Evolutionary conservation across 1,139 yeast genomes (phyloP), one percentile per base, ranked within the genome.

Genomic region (Arxiozyma slooffiae): DNA sequence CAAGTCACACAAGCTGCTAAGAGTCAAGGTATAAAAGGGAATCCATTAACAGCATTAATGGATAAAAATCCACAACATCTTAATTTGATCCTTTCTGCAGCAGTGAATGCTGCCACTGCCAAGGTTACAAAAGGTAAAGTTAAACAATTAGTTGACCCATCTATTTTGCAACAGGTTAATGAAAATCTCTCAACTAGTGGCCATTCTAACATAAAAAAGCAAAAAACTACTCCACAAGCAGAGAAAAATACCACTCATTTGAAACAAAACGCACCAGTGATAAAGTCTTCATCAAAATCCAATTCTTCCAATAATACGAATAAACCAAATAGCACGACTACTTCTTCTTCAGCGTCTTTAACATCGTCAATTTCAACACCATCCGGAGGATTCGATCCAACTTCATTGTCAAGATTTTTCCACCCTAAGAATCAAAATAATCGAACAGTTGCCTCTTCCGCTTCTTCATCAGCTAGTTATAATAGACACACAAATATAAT

Each of bases 61-160:
- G 95, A 88, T 54, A 84, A 84, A 60, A 90, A 92, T 52, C 96
- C 96, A 1, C 86, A 83, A 54, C 95, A 87, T 65, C 80, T 89
- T 51, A 86, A 92, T 52, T 81, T 82, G 63, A 83, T 89, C 53
- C 72, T 89, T 58, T 90, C 87, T 36, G 85, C 86, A 50, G 95
- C 95, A 0, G 78, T 87, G 60, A 83, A 86, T 56, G 86, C 86
- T 50, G 85, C 89, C 0, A 83, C 88, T 34, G 78, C 78, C 50
- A 87, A 84, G 56, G 76, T 76, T 2, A 76, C 80, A 0, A 74
- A 75, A 51, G 75, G 75, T 37, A 64, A 70, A 52, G 63, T 70
- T 9, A 70, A 67, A 49, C 70, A 69, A 38, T 65, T 72, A 44
- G 68, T 71, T n/a, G 58, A 58, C 38, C 53, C 67, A 44, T 59